Evolutionary conservation across 2,329 filamentous ascomycete species (phyloP), one percentile per base, ranked within the genome.

Genomic region (Cercospora sesami): DNA sequence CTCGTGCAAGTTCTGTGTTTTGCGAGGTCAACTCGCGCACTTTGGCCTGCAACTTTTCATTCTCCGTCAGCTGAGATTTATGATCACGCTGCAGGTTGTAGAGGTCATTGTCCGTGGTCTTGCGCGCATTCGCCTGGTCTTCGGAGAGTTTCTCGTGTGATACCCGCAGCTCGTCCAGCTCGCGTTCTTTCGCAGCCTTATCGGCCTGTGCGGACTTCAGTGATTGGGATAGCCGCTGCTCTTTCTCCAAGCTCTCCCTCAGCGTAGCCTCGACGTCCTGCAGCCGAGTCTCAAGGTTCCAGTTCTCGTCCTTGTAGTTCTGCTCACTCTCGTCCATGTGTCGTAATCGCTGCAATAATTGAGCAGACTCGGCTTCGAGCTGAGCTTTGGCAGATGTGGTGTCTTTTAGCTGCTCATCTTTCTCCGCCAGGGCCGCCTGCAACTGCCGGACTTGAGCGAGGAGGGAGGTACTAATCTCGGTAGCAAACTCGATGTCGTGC

Each of bases 401-500:
- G 18, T 89, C 86, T 78, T 91, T 94, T 72, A 97, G 83, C 58
- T 92, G 86, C 63, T 97, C 94, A 71, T 99, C 95, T 73, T 93
- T 91, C 80, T 98, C 93, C 0, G 90, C 87, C 10, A 99, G 85
- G 16, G 96, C 84, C 2, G 89, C 86, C 79, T 99, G 95, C 64
- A 99, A 82, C 77, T 95, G 93, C 70, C 95, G 90, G 61, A 99
- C 91, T 81, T 98, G 95, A n/a, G 91, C 89, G 62, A 99, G 90
- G 62, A 99, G 85, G 1, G 93, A 97, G 5, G 93, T 97, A 77
- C 93, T 97, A 75, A 99, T 97, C 78, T 99, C 94, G 61, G 95
- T 94, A n/a, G 94, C 95, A 77, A 99, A 96, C 75, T 97, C 93
- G 77, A 99, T 96, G 76, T 99, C 95, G 78, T 98, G 93, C 12